Conservation (phyloP, 192 early-diverging fungal species). For the Ramicandelaber brevisporus region DNA sequence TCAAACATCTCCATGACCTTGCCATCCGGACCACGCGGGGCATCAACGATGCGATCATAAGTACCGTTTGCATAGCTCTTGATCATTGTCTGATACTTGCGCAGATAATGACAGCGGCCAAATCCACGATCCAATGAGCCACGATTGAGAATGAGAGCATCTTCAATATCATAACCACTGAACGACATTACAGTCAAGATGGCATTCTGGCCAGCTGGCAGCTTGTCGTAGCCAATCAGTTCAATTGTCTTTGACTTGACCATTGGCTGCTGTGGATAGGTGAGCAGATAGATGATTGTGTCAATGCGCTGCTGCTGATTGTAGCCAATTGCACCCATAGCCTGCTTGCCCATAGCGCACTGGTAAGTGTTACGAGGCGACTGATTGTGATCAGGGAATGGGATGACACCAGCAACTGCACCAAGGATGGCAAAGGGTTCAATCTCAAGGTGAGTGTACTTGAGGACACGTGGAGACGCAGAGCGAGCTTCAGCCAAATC, state of each 20-base stretch:
- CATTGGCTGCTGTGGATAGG: constrained; percentile 94
- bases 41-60: constrained; percentile 49
- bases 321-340: constrained; percentile 87
- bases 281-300: constrained; percentile 83
- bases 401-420: constrained; percentile 92
- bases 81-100: constrained; percentile 65
- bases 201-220: constrained; percentile 68
- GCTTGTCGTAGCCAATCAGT: constrained; percentile 87
- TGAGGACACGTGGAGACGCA: no score
- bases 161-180: constrained; percentile 96
- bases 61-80: constrained; percentile 77
- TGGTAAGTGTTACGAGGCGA: constrained; percentile 96
- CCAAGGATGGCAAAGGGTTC: constrained; percentile 88
- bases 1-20: constrained; percentile 23
- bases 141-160: constrained; percentile 89
- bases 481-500: no score
- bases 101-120: constrained; percentile 80
- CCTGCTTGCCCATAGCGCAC: constrained; percentile 98
- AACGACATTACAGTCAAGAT: constrained; percentile 94
- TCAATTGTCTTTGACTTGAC: constrained; percentile 95
- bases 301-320: constrained; percentile 90
- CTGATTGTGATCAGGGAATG: constrained; percentile 97
- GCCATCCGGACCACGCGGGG: constrained; percentile 25
- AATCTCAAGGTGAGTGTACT: constrained; percentile 81
- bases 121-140: constrained; percentile 84